Evolutionary conservation across 768 basidiomycete genomes (phyloP).

Genomic region (Wakefieldia striispora): DNA sequence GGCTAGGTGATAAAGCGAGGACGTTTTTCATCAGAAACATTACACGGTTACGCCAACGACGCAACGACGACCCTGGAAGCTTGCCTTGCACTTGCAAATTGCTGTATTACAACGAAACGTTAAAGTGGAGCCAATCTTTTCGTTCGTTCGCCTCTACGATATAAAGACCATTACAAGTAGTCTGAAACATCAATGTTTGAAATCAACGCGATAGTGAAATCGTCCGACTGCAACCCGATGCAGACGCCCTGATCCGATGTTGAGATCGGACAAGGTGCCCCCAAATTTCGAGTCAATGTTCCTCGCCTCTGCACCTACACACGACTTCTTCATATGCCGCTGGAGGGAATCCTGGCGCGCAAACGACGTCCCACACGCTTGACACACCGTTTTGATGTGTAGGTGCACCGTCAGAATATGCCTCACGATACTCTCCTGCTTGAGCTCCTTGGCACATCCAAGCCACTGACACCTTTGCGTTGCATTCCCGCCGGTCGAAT

Average conservation of each 20-base stretch:
- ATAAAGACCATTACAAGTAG: too few species aligned
- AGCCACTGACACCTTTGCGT: conserved; percentile 14
- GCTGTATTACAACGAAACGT: too few species aligned
- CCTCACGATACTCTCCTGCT: conserved; percentile 24
- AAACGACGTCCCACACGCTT: conserved; percentile 21
- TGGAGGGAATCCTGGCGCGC: conserved; percentile 27
- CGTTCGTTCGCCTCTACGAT: too few species aligned
- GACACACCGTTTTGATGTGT: conserved; percentile 8
- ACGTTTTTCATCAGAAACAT: too few species aligned
- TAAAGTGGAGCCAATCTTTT: too few species aligned
- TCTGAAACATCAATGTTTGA: too few species aligned
- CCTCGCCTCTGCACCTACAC: not conserved
- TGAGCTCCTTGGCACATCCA: conserved; percentile 21
- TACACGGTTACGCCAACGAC: too few species aligned
- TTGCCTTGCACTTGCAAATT: too few species aligned
- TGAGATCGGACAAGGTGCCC: not conserved
- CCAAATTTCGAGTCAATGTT: not conserved
- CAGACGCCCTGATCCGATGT: not conserved
- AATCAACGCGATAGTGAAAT: too few species aligned
- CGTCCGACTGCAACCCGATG: too few species aligned
- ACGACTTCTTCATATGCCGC: conserved; percentile 22
- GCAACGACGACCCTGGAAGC: too few species aligned
- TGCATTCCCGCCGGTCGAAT: conserved; percentile 4
- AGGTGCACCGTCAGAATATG: conserved; percentile 26
- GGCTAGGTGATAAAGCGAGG: too few species aligned